phyloP scores from a whole-genome alignment of 1,284 basidiomycete species.

The Irpex rosettiformis region DNA sequence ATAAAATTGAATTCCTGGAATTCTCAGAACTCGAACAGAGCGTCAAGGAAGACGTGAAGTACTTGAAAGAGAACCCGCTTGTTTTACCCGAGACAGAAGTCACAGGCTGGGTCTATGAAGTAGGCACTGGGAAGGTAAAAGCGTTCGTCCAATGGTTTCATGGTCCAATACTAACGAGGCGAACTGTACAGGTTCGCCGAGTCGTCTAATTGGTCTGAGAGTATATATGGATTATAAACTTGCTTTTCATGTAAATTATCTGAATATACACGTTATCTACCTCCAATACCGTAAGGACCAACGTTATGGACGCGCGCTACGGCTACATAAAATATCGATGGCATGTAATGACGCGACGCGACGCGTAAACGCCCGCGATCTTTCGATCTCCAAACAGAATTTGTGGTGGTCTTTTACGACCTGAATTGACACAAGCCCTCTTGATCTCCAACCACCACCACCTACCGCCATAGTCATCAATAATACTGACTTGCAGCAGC shows the following conservation, averaged over 20 bases:
- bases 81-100: slow-evolving; percentile 50
- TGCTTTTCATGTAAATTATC: no score
- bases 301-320: no score
- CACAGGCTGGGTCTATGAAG: slow-evolving; percentile 66
- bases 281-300: no score
- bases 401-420: not conserved
- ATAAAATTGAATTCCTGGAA: slow-evolving; percentile 56
- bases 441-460: not conserved
- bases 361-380: slow-evolving; percentile 15
- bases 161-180: not conserved
- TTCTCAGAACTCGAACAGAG: slow-evolving; percentile 51
- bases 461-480: not conserved
- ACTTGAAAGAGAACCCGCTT: slow-evolving; percentile 51
- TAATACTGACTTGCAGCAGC: not conserved
- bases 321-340: not conserved
- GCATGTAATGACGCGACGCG: slow-evolving; percentile 10
- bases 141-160: not conserved
- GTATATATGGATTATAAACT: not conserved
- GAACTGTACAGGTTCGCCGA: not conserved
- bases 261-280: no score
- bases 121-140: slow-evolving; percentile 56
- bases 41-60: slow-evolving; percentile 55
- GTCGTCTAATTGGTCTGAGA: not conserved
- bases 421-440: no score
- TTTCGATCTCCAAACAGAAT: not conserved